phyloP scores from a whole-genome alignment of 371 early-diverging fungal genomes.

The Circinella minor region DNA sequence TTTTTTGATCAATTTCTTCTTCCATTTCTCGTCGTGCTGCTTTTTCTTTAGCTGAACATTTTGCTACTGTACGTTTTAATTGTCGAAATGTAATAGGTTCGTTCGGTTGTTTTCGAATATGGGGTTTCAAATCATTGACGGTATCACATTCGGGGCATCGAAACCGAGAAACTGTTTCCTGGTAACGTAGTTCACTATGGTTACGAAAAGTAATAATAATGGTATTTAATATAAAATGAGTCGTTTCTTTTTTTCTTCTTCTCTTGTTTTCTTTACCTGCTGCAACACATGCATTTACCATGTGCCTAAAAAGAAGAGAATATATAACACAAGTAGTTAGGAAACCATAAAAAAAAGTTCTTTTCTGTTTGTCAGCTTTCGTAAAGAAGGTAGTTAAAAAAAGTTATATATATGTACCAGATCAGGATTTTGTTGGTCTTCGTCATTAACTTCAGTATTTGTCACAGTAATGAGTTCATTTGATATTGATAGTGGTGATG shows the following conservation, averaged over 20 bases:
- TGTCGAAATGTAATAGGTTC: constrained; percentile 58
- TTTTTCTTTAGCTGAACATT: constrained; percentile 40
- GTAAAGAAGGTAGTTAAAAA: not conserved
- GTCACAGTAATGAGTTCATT: not conserved
- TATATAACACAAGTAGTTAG: not conserved
- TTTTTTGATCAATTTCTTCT: constrained; percentile 26
- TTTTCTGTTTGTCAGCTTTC: not conserved
- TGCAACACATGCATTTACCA: constrained; percentile 65
- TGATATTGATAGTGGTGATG: not conserved
- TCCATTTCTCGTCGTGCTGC: constrained; percentile 22
- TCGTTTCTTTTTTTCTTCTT: not conserved
- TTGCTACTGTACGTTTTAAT: constrained; percentile 44
- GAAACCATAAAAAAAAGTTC: not conserved
- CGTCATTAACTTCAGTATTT: not conserved
- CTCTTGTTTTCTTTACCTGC: constrained; percentile 40
- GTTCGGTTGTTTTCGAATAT: constrained; percentile 31
- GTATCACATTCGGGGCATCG: constrained; percentile 93
- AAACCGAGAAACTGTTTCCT: constrained; percentile 72
- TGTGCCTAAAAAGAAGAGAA: constrained; percentile 8
- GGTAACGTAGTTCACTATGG: constrained; percentile 74
- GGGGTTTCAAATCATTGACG: constrained; percentile 73
- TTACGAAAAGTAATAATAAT: not conserved
- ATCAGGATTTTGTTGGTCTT: not conserved
- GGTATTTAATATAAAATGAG: not conserved
- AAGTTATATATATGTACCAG: not conserved